A percentile compares a stretch with the other conserved stretches of the same genome.
Conservation (phyloP, 176 grass and related monocot species). For the Tillandsia leiboldiana region DNA sequence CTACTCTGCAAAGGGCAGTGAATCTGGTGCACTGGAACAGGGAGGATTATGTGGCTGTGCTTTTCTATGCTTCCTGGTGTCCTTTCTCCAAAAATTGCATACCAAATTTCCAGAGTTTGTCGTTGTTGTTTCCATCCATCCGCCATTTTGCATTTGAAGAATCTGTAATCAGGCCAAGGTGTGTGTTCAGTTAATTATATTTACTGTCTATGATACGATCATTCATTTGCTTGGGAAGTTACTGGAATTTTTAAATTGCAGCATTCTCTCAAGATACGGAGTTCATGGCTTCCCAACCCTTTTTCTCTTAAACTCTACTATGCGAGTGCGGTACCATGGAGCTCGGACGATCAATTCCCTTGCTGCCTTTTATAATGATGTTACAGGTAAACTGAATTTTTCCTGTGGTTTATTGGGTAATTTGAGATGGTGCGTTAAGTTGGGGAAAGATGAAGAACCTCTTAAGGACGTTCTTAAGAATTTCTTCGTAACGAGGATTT, state of each 20-base stretch:
- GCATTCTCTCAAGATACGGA: slow-evolving; percentile 88
- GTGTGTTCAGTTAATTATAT: not conserved
- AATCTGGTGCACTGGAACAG: slow-evolving; percentile 14
- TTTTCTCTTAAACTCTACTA: slow-evolving; percentile 89
- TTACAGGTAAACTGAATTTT: slow-evolving; percentile 45
- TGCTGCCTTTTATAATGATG: slow-evolving; percentile 70
- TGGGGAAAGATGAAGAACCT: not conserved
- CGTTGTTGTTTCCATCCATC: slow-evolving; percentile 12
- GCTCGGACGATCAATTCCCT: slow-evolving; percentile 53
- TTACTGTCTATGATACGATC: not conserved
- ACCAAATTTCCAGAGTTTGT: slow-evolving; percentile 23
- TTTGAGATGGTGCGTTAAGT: not conserved
- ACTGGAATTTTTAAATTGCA: slow-evolving; percentile 29
- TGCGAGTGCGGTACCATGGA: slow-evolving; percentile 78
- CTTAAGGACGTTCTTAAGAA: too few species aligned
- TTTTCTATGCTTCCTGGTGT: slow-evolving; percentile 30
- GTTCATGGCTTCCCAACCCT: slow-evolving; percentile 96
- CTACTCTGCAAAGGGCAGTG: slow-evolving; percentile 7
- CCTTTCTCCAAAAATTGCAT: slow-evolving; percentile 21
- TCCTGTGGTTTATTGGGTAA: not conserved
- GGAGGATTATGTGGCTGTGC: slow-evolving; percentile 10
- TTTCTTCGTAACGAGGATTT: too few species aligned
- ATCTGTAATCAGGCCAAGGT: slow-evolving; percentile 61
- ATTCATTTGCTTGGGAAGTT: slow-evolving; percentile 16
- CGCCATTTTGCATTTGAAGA: slow-evolving; percentile 28